These are phyloP conservation scores for Cryptosporidium meleagridis DNA, from an alignment of 169 alveolate species.

Conservation along the genomic window DNA sequence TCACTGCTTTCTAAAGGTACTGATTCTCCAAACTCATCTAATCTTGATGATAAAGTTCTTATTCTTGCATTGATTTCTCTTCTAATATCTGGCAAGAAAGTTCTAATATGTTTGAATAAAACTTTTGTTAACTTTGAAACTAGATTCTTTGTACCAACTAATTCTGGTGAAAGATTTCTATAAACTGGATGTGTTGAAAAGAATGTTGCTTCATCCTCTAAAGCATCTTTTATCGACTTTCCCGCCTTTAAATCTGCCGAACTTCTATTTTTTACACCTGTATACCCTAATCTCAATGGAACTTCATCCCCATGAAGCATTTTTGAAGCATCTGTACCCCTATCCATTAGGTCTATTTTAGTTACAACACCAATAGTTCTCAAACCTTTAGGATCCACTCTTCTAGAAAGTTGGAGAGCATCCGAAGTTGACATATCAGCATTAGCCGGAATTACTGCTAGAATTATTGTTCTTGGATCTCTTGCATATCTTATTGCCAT, in stretches of 20 bases:
- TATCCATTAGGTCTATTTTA: constrained; percentile 98
- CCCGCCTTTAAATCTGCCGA: constrained; percentile 92
- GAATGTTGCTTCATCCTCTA: constrained; percentile 91
- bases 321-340: constrained; percentile 96
- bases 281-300: constrained; percentile 95
- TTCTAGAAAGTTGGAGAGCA: constrained; percentile 95
- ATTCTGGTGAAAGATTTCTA: constrained; percentile 90
- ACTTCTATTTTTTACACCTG: constrained; percentile 95
- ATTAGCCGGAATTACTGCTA: constrained; percentile 97
- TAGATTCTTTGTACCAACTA: constrained; percentile 95
- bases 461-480: constrained; percentile 96
- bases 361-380: constrained; percentile 97
- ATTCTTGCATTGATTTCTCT: constrained; percentile 88
- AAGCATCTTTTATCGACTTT: constrained; percentile 88
- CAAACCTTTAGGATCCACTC: constrained; percentile 95
- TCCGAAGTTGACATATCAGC: constrained; percentile 98
- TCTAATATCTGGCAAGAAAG: constrained; percentile 95
- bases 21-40: constrained; percentile 91
- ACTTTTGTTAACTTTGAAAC: constrained; percentile 95
- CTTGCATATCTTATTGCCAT: constrained; percentile 92
- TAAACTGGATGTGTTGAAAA: constrained; percentile 94
- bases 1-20: constrained; percentile 92
- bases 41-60: constrained; percentile 80
- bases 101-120: constrained; percentile 94
- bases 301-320: constrained; percentile 95